A percentile compares a stretch with the other conserved stretches of the same genome.
phyloP scores from a whole-genome alignment of 495 filamentous ascomycete genomes.

The Neurospora discreta region DNA sequence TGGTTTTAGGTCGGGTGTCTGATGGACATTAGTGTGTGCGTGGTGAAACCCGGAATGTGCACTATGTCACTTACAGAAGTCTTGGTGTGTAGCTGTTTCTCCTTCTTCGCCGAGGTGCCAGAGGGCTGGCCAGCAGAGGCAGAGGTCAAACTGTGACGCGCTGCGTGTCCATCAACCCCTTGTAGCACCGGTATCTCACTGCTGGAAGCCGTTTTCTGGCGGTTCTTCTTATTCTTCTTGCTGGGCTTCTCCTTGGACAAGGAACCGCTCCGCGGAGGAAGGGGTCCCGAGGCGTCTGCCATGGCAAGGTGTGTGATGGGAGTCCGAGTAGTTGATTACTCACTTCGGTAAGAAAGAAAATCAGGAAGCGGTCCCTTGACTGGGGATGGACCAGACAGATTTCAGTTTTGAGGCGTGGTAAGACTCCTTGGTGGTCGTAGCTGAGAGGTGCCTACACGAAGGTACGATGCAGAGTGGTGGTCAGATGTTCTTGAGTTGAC shows the following conservation, averaged over 20 bases:
- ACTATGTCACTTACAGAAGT: conserved; percentile 4
- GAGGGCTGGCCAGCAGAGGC: not conserved
- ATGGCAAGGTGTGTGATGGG: not conserved
- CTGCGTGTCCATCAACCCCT: conserved; percentile 12
- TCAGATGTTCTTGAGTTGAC: not conserved
- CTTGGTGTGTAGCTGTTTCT: not conserved
- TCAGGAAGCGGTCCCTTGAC: not conserved
- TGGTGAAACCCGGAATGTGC: not conserved
- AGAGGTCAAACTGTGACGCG: not conserved
- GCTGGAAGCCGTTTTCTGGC: not conserved
- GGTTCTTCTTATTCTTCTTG: conserved; percentile 8
- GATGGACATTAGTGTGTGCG: not conserved
- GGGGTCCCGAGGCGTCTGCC: not conserved
- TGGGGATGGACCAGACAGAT: not conserved
- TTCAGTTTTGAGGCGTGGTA: not conserved
- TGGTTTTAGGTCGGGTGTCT: not conserved
- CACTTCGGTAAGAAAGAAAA: not conserved
- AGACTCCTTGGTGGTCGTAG: not conserved
- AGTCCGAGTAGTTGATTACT: not conserved
- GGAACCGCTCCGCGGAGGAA: not conserved
- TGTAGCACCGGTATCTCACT: conserved; percentile 1
- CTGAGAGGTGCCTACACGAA: not conserved
- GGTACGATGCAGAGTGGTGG: not conserved
- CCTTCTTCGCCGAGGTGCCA: not conserved
- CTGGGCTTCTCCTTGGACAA: conserved; percentile 2